A percentile compares a stretch with the other conserved stretches of the same genome.
Evolutionary conservation across 805 yeast genomes (phyloP).

Genomic region (Jamesozyma jinghongensis): DNA sequence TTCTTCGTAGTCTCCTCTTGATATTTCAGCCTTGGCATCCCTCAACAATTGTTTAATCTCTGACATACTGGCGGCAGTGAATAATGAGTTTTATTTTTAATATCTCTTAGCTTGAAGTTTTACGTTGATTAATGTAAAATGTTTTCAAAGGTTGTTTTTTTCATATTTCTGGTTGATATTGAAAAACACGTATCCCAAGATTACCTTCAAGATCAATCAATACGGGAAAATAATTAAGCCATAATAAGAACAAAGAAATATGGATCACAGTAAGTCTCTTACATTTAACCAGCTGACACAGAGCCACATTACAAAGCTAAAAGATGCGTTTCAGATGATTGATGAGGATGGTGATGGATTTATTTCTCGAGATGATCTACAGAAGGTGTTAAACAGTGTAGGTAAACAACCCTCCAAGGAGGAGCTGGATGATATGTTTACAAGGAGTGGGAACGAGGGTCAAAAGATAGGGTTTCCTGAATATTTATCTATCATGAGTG

Average conservation of each 20-base stretch:
- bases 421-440: constrained; percentile 44
- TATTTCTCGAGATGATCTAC: constrained; percentile 48
- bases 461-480: constrained; percentile 48
- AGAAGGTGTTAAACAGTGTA: constrained; percentile 41
- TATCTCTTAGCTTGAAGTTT: background rate
- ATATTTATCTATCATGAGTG: constrained; percentile 55
- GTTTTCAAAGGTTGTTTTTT: background rate
- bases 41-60: constrained; percentile 34
- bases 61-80: too few relatives aligned
- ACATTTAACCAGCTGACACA: constrained; percentile 41
- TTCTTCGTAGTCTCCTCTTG: constrained; percentile 48
- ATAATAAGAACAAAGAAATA: constrained; percentile 4
- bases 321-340: constrained; percentile 68
- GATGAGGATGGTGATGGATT: constrained; percentile 75
- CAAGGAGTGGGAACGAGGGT: constrained; percentile 6
- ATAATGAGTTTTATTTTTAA: too few relatives aligned
- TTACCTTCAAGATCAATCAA: too few relatives aligned
- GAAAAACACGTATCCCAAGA: too few relatives aligned
- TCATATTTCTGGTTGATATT: background rate
- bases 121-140: background rate
- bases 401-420: constrained; percentile 39
- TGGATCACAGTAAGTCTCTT: constrained; percentile 26
- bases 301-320: constrained; percentile 54
- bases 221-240: background rate
- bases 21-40: constrained; percentile 44